Evolutionary conservation across 1,139 yeast genomes (phyloP), one percentile per base, ranked within the genome.

Genomic region (Zygoascus hellenicus): DNA sequence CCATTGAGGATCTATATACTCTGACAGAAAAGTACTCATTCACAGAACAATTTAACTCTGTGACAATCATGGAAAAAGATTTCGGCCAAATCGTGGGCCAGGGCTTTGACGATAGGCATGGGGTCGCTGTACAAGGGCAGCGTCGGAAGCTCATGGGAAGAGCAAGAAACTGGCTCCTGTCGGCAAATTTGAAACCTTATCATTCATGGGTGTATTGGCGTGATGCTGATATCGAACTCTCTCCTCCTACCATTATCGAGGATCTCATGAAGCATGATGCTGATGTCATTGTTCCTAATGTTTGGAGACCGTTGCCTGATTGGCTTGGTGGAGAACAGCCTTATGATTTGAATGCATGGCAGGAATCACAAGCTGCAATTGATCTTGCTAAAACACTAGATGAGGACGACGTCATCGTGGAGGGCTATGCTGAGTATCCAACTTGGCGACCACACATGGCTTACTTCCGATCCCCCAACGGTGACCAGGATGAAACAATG

Each of bases 401-500:
- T 58, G 96, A 87, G 63, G 95, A 87, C 64, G 94, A 87, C 2
- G 92, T 89, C 54, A 87, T 87, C 56, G 96, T 88, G 5, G 96
- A 87, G 65, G 96, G 96, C 14, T 87, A 87, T 64, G 92, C 85
- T 16, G 96, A 88, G 65, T 87, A 85, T 65, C 89, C 90, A 48
- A 87, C 96, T 0, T 88, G 95, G 95, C 75, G 96, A 62, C 90
- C 94, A 2, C 96, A 87, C 66, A 72, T 87, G 57, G 96, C 96
- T 0, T 87, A 88, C 63, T 72, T 87, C 59, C 73, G 96, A 55
- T 88, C 81, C 58, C 86, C 88, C 3, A 76, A 83, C 57, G 95
- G 95, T 31, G 83, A 84, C 62, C 89, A 88, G 3, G 84, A 84
- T 62, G 96, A 86, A 60, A 90, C 95, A 36, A 81, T 86, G 78